Evolutionary conservation across 106 monocot genomes (phyloP).

Genomic region (Allium fistulosum): DNA sequence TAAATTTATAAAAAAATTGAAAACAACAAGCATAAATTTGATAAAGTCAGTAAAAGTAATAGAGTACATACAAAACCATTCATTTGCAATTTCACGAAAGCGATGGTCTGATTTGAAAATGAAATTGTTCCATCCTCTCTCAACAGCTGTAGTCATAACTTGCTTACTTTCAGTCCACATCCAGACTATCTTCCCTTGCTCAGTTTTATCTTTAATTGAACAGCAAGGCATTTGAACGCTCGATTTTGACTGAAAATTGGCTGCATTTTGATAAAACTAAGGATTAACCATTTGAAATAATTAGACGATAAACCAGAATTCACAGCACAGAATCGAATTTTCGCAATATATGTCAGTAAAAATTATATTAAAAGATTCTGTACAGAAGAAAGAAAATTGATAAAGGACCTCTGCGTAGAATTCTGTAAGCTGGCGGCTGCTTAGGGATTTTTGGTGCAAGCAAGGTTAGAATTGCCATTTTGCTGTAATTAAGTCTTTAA

Average conservation of each 20-base stretch:
- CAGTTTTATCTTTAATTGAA: background rate
- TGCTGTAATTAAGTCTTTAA: background rate
- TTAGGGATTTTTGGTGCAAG: background rate
- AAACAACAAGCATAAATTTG: too few species aligned
- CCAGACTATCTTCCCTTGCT: slow-evolving; percentile 36
- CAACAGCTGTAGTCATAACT: slow-evolving; percentile 51
- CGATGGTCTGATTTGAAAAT: slow-evolving; percentile 26
- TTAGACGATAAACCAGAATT: background rate
- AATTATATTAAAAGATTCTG: too few species aligned
- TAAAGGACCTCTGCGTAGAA: background rate
- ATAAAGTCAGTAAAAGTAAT: background rate
- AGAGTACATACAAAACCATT: slow-evolving; percentile 44
- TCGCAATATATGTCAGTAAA: background rate
- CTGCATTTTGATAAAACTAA: slow-evolving; percentile 10
- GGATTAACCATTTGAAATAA: background rate
- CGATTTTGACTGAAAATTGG: slow-evolving; percentile 1
- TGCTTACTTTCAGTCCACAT: slow-evolving; percentile 55
- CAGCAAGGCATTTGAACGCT: slow-evolving; percentile 12
- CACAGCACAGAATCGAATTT: background rate
- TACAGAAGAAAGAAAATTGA: background rate
- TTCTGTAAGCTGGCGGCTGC: background rate
- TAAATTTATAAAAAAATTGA: too few species aligned
- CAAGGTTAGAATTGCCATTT: slow-evolving; percentile 5
- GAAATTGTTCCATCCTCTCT: slow-evolving; percentile 65
- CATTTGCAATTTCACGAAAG: slow-evolving; percentile 28